These are phyloP conservation scores for Rhizoclosmatium sp. DNA, from an alignment of 192 early-diverging fungal genomes.

Conservation along the genomic window DNA sequence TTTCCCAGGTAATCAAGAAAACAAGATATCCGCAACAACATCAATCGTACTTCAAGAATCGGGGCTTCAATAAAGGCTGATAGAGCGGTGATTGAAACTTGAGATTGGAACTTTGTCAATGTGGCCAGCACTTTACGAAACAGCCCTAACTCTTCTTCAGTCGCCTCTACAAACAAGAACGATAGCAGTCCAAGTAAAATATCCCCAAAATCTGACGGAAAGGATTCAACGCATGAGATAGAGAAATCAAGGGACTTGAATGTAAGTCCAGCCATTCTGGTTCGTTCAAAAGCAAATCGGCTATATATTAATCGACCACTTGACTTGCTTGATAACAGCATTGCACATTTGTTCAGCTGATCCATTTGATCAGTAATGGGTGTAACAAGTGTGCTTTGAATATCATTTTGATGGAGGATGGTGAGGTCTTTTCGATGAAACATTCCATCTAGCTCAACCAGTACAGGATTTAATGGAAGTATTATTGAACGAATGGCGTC, in stretches of 20 bases:
- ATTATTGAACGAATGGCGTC: neutral
- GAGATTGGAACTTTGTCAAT: conserved; percentile 10
- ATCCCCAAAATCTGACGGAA: conserved; percentile 10
- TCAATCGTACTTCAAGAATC: neutral
- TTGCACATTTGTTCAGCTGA: conserved; percentile 13
- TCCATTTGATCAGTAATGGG: neutral
- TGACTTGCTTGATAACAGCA: neutral
- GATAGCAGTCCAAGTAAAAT: conserved; percentile 11
- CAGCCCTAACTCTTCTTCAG: neutral
- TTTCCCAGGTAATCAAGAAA: conserved; percentile 1
- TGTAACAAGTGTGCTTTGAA: neutral
- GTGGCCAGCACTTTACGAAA: conserved; percentile 19
- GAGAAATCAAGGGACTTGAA: neutral
- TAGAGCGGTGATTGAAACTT: conserved; percentile 3
- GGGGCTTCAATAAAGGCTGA: conserved; percentile 17
- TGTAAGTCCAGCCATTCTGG: neutral
- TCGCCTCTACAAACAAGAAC: conserved; percentile 2
- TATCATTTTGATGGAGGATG: neutral
- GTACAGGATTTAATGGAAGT: neutral
- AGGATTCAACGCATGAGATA: conserved; percentile 5
- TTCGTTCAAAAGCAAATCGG: conserved; percentile 30
- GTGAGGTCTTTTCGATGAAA: conserved; percentile 21
- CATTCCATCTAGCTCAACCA: conserved; percentile 23
- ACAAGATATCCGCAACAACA: neutral
- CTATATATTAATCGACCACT: conserved; percentile 5